phyloP scores from a whole-genome alignment of 345 rosid genomes.

The Populus euphratica region DNA sequence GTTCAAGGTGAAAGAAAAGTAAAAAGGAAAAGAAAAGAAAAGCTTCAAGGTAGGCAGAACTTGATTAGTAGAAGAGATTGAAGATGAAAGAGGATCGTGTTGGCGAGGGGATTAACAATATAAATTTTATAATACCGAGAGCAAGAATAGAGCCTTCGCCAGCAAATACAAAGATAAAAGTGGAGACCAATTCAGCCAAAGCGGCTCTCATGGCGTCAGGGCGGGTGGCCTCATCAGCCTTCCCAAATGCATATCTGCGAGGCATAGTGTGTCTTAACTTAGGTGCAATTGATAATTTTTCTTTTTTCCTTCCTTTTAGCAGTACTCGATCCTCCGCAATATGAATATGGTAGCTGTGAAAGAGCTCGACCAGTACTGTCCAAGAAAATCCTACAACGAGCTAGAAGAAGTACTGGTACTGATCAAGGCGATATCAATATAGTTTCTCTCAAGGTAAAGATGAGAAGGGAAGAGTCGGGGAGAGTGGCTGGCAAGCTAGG shows the following conservation, averaged over 20 bases:
- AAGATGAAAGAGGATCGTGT: too few relatives aligned
- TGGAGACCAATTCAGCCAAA: too few relatives aligned
- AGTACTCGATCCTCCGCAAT: too few relatives aligned
- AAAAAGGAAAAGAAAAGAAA: too few relatives aligned
- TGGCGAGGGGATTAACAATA: too few relatives aligned
- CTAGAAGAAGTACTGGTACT: background rate
- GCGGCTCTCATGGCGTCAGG: too few relatives aligned
- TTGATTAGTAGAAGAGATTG: too few relatives aligned
- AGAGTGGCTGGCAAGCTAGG: background rate
- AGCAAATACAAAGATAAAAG: too few relatives aligned
- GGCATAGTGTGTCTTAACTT: conserved; percentile 17
- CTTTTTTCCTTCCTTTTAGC: background rate
- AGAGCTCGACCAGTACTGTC: background rate
- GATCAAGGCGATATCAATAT: background rate
- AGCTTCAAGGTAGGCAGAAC: too few relatives aligned
- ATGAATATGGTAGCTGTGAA: too few relatives aligned
- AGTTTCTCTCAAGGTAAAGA: background rate
- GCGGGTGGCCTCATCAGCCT: conserved; percentile 32
- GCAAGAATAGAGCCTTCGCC: conserved; percentile 37
- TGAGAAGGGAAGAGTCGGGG: background rate
- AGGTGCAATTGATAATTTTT: background rate
- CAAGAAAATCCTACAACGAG: background rate
- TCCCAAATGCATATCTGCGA: conserved; percentile 41
- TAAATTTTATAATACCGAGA: conserved; percentile 32
- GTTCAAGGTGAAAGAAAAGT: background rate